A percentile compares a stretch with the other conserved stretches of the same genome.
These are phyloP conservation scores for Fraxinus floribunda DNA, from an alignment of 305 asterid species.

Conservation along the genomic window DNA sequence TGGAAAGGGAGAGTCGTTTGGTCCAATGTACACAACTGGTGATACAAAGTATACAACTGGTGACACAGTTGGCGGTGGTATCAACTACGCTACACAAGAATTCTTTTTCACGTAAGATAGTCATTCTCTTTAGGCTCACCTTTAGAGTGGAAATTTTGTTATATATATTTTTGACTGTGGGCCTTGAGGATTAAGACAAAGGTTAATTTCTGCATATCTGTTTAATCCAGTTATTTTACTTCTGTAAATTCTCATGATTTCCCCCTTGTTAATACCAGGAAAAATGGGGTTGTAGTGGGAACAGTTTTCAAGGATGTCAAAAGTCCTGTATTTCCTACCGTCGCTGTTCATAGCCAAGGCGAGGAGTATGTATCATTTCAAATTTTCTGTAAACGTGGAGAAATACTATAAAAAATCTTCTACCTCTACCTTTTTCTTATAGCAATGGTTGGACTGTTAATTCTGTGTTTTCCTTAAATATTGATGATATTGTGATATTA, in stretches of 20 bases:
- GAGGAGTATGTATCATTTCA: slow-evolving; percentile 72
- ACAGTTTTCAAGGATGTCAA: slow-evolving; percentile 70
- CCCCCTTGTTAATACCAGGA: slow-evolving; percentile 48
- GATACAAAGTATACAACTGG: slow-evolving; percentile 46
- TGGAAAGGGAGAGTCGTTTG: slow-evolving; percentile 82
- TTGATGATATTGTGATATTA: background rate
- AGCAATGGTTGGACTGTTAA: background rate
- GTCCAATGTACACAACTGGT: slow-evolving; percentile 69
- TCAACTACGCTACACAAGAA: slow-evolving; percentile 74
- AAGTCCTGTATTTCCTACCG: slow-evolving; percentile 81
- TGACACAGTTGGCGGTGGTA: slow-evolving; percentile 91
- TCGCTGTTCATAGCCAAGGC: slow-evolving; percentile 91
- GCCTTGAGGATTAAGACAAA: slow-evolving; percentile 8
- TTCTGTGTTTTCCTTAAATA: background rate
- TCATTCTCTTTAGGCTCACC: slow-evolving; percentile 9
- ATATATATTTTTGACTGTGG: background rate
- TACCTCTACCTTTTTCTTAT: slow-evolving; percentile 7
- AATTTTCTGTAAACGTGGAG: no score
- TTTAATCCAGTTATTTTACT: background rate
- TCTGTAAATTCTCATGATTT: slow-evolving; percentile 19
- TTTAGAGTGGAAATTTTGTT: background rate
- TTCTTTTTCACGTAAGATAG: slow-evolving; percentile 85
- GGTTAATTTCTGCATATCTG: background rate
- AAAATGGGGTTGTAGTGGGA: slow-evolving; percentile 82
- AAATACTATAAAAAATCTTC: no score